A percentile compares a stretch with the other conserved stretches of the same genome.
These are phyloP conservation scores for Ceratobasidium theobromae DNA, from an alignment of 1,284 basidiomycete species.

Conservation along the genomic window DNA sequence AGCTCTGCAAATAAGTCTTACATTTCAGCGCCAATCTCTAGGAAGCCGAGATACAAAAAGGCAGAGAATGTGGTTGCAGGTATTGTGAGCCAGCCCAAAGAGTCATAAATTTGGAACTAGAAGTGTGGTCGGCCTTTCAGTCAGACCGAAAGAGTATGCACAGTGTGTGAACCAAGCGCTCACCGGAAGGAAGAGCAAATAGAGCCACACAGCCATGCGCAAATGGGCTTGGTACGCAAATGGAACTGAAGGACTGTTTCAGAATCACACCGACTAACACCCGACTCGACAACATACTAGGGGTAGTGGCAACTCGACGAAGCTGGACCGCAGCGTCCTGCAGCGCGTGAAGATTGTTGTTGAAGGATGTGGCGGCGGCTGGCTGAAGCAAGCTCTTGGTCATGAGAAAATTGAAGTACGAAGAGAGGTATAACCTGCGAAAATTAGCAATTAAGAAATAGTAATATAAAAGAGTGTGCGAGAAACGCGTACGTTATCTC, in stretches of 20 bases:
- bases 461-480: background rate
- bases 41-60: constrained; percentile 50
- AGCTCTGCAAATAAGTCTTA: constrained; percentile 43
- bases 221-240: constrained; percentile 71
- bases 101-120: constrained; percentile 55
- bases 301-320: constrained; percentile 37
- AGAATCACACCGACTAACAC: background rate
- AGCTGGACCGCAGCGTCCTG: background rate
- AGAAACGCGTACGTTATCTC: constrained; percentile 50
- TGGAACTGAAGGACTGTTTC: constrained; percentile 45
- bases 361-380: constrained; percentile 51
- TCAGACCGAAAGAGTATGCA: no score
- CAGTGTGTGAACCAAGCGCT: background rate
- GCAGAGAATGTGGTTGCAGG: constrained; percentile 43
- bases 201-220: constrained; percentile 63
- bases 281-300: constrained; percentile 49
- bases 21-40: constrained; percentile 71
- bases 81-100: constrained; percentile 57
- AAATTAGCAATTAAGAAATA: background rate
- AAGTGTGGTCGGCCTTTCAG: background rate
- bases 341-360: background rate
- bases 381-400: constrained; percentile 50
- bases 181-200: constrained; percentile 59
- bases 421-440: constrained; percentile 51
- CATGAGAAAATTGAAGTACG: constrained; percentile 44